Percentiles rank a stretch among this genome's conserved stretches.
Conservation (phyloP, 257 asterid species). For the Nemophila menziesii region DNA sequence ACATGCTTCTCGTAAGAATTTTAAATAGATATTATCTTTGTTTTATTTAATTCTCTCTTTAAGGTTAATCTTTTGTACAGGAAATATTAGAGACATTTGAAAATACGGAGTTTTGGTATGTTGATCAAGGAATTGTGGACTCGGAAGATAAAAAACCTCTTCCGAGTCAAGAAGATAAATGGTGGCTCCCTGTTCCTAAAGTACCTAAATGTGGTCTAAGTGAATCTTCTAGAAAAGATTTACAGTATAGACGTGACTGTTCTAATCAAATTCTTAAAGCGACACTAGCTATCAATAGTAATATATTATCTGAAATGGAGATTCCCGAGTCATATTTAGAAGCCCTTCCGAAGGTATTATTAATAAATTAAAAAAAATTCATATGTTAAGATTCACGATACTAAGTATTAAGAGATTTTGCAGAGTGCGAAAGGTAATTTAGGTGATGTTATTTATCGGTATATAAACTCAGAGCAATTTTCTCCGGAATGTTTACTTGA, state of each 20-base stretch:
- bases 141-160: conserved; percentile 36
- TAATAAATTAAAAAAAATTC: background rate
- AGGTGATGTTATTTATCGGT: conserved; percentile 62
- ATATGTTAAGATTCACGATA: background rate
- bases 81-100: conserved; percentile 58
- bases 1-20: conserved; percentile 68
- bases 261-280: conserved; percentile 83
- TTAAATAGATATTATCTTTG: background rate
- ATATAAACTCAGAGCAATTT: conserved; percentile 48
- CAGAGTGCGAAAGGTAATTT: conserved; percentile 65
- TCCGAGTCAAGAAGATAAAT: conserved; percentile 60
- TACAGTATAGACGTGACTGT: conserved; percentile 57
- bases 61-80: conserved; percentile 19
- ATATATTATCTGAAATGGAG: conserved; percentile 62
- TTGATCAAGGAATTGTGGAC: conserved; percentile 51
- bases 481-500: conserved; percentile 71
- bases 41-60: conserved; percentile 2
- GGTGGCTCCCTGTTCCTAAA: conserved; percentile 90
- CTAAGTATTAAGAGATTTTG: conserved; percentile 4
- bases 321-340: conserved; percentile 54
- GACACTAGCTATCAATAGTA: conserved; percentile 67
- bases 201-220: conserved; percentile 64
- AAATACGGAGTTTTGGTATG: conserved; percentile 68
- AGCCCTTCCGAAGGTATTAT: conserved; percentile 62
- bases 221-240: conserved; percentile 43